Evolutionary conservation across 306 rosid genomes (phyloP).

Genomic region (Malus orientalis): DNA sequence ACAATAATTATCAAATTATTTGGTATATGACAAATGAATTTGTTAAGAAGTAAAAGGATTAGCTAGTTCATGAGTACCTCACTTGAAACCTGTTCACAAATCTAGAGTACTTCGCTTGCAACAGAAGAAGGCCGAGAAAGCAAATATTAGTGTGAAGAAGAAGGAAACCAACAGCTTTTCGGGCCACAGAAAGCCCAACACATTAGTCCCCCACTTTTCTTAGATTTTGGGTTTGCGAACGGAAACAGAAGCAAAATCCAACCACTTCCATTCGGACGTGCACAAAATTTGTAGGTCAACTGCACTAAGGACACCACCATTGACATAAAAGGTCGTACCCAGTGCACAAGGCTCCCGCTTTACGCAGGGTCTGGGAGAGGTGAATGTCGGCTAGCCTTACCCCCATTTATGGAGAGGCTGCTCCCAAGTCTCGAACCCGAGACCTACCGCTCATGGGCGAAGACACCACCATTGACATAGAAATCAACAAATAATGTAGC

Average conservation of each 20-base stretch:
- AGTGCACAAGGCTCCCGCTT: too few species aligned
- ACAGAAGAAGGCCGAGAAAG: not conserved
- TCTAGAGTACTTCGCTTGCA: not conserved
- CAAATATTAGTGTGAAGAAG: not conserved
- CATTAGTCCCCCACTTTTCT: not conserved
- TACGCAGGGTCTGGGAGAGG: too few species aligned
- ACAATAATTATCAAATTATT: not conserved
- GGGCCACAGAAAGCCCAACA: not conserved
- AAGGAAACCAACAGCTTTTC: not conserved
- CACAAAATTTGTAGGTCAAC: not conserved
- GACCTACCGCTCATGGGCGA: too few species aligned
- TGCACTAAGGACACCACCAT: conserved; percentile 7
- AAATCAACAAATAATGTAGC: not conserved
- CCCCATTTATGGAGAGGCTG: too few species aligned
- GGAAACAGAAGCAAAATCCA: conserved; percentile 4
- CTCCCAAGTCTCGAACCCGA: too few species aligned
- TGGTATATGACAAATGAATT: not conserved
- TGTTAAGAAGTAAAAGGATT: not conserved
- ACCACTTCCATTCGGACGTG: not conserved
- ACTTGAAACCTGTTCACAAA: not conserved
- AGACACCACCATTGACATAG: conserved; percentile 10
- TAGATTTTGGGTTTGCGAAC: not conserved
- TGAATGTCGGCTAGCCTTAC: too few species aligned
- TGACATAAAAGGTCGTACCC: not conserved
- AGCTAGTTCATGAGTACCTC: not conserved